Evolutionary conservation across 2,329 filamentous ascomycete genomes (phyloP), one percentile per base, ranked within the genome.

Genomic region (Sarocladium brachiariae): DNA sequence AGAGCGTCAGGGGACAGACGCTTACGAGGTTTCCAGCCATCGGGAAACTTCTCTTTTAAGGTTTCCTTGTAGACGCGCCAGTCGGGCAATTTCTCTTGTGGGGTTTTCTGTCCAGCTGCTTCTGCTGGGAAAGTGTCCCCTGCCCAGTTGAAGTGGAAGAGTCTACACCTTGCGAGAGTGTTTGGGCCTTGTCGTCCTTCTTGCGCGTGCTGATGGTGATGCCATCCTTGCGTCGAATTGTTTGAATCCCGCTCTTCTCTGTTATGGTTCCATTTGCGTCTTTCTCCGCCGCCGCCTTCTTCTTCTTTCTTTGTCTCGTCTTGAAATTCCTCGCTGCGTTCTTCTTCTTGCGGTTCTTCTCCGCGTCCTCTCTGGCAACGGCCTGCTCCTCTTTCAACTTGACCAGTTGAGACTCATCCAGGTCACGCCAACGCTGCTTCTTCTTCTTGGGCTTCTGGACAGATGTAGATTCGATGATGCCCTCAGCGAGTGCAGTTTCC

Each of bases 1-100:
- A 96, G 74, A 1, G 91, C 89, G 66, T 97, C 92, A 0, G 93
- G 93, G 0, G 93, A 97, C 9, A 99, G 77, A 52, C 84, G 84
- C 67, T 95, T 96, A 46, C 80, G 78, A 25, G 93, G 92, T 24
- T 77, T 76, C 91, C 92, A 99, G 9, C 84, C 82, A 7, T 84
- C 79, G 2, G 81, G 81, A 56, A 96, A 93, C 62, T 97, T 99
- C 54, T 80, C 68, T 59, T 84, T 79, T 31, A 95, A 68, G 0
- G 83, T 86, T 2, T 71, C 71, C 64, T 96, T 96, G 57, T 96
- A 86, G 13, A 80, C 65, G 63, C 80, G 76, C 93, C 93, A 97
- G 16, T 33, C 10, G 14, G 43, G 46, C 16, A 25, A 19, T 3
- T 61, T 53, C 55, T 83, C 77, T 3, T 60, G 65, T 52, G 67